Base-by-base conservation (phyloP, 2,329 filamentous ascomycete genomes). In the Ceratocystis diversiconidia region DNA sequence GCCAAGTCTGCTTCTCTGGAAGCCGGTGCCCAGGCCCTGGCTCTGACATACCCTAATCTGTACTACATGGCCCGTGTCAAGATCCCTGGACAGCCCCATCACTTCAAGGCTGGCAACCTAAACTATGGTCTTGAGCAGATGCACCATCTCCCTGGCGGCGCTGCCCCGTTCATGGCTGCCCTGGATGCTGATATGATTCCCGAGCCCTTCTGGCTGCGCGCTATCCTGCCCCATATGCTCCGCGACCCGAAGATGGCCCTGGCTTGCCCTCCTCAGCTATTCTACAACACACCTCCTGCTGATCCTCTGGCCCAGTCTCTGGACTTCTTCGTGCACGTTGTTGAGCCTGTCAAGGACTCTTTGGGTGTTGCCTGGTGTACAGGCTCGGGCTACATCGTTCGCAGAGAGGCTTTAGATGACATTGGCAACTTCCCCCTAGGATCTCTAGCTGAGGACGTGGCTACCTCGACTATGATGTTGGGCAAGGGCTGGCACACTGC, bases 171-270 rank as follows among this genome's bases (percentile, higher is more conserved):
- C 72, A 81, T 86, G 71, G 84, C 83, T n/a, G 81, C 81, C 48
- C 74, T 87, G 43, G 85, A 87, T 71, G 84, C 84, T 22, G 85
- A 87, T 71, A 87, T 87, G 85, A 86, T 87, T 72, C 81, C 83
- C 5, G 82, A 85, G 71, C 76, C 75, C 63, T 74, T 81, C 60
- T 86, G 83, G 82, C 76, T 86, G 17, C 80, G 83, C 48, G 79
- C 81, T 32, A 71, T 83, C 17, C 72, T 85, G n/a, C 81, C 84
- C 65, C 84, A 86, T 70, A 72, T 85, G 65, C 70, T 85, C n/a
- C 72, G 76, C 67, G 81, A 85, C 70, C 75, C 78, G 52, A 82
- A 80, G 71, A 76, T 84, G 75, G 81, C 80, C 61, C 76, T 85
- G 61, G 81, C 79, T n/a, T 84, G 81, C 70, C 82, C 82, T 30